Evolutionary conservation across 179 eudicot species (phyloP).

Genomic region (Carnegiea gigantea): DNA sequence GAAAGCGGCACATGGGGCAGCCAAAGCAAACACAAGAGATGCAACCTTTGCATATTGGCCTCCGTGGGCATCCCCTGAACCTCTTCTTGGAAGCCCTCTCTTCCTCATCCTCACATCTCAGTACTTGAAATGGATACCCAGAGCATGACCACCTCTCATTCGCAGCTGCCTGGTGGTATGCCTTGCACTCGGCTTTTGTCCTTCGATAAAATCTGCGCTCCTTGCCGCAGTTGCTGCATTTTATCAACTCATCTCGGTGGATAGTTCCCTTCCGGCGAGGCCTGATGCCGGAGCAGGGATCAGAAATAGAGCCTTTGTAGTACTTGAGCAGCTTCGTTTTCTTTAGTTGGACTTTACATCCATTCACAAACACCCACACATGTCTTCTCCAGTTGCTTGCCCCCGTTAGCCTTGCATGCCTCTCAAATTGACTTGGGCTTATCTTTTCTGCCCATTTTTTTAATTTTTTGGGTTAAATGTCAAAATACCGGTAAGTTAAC

Average conservation of each 20-base stretch:
- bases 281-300: constrained; percentile 10
- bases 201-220: constrained; percentile 18
- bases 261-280: constrained; percentile 10
- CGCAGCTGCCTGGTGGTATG: constrained; percentile 23
- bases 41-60: constrained; percentile 24
- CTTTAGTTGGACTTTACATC: neutral
- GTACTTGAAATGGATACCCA: constrained; percentile 14
- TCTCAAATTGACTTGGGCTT: constrained; percentile 28
- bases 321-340: constrained; percentile 33
- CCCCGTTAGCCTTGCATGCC: constrained; percentile 18
- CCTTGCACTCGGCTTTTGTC: neutral
- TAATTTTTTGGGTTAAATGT: neutral
- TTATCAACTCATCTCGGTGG: constrained; percentile 27
- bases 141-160: constrained; percentile 22
- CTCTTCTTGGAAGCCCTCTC: constrained; percentile 12
- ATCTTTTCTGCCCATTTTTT: constrained; percentile 8
- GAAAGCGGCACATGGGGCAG: constrained; percentile 27
- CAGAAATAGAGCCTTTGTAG: constrained; percentile 14
- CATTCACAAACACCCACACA: constrained; percentile 24
- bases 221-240: constrained; percentile 22
- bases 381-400: constrained; percentile 21
- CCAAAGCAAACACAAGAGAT: constrained; percentile 32
- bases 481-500: neutral
- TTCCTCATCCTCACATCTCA: constrained; percentile 17
- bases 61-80: constrained; percentile 18